Evolutionary conservation across 2,329 filamentous ascomycete genomes (phyloP).

Genomic region (Aureobasidium sp.): DNA sequence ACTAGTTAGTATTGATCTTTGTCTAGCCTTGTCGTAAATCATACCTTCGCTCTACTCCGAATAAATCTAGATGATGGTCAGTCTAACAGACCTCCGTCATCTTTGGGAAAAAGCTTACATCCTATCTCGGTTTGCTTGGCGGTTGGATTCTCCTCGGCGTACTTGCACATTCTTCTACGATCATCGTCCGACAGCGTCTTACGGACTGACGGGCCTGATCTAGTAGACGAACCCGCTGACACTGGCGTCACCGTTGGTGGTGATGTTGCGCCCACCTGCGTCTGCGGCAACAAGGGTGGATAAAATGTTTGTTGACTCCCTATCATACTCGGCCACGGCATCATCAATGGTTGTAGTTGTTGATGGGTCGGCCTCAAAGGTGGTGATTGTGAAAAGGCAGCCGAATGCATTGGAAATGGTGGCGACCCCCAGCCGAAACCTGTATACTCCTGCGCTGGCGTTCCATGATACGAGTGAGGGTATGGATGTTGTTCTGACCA

Average conservation of each 20-base stretch:
- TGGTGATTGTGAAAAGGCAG: constrained; percentile 47
- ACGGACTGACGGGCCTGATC: constrained; percentile 30
- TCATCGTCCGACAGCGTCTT: constrained; percentile 86
- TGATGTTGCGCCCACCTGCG: constrained; percentile 38
- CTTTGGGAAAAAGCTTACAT: constrained; percentile 56
- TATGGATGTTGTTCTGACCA: constrained; percentile 42
- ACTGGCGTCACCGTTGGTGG: constrained; percentile 49
- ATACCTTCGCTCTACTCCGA: constrained; percentile 96
- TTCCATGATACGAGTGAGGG: constrained; percentile 56
- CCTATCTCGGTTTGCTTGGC: constrained; percentile 97
- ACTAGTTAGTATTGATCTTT: constrained; percentile 15
- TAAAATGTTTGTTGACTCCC: constrained; percentile 61
- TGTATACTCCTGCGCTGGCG: constrained; percentile 63
- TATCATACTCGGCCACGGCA: constrained; percentile 80
- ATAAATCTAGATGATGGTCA: constrained; percentile 53
- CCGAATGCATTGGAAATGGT: constrained; percentile 52
- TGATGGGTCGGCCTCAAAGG: constrained; percentile 46
- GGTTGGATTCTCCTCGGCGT: constrained; percentile 80
- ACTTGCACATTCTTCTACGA: constrained; percentile 86
- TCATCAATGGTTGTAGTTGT: constrained; percentile 63
- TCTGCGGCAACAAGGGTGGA: constrained; percentile 54
- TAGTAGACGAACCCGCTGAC: constrained; percentile 38
- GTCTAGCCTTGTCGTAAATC: constrained; percentile 18
- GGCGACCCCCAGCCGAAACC: constrained; percentile 58
- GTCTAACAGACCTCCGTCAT: neutral